phyloP scores from a whole-genome alignment of 2,329 filamentous ascomycete species.

The Colletotrichum eremochloae region DNA sequence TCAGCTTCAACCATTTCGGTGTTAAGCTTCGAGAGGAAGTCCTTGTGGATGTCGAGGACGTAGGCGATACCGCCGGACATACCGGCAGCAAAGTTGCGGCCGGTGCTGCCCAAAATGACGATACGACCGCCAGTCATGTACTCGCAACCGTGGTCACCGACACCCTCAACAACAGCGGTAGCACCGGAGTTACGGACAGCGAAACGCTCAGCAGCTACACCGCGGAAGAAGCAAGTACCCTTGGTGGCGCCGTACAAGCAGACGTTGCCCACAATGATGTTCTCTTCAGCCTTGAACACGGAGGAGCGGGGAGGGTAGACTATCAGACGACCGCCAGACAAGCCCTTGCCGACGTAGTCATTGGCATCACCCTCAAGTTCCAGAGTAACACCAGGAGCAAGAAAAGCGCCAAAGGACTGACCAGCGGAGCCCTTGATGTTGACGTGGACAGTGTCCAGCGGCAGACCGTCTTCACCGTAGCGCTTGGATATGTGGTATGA shows the following conservation, averaged over 20 bases:
- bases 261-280: conserved; percentile 92
- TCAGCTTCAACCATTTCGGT: conserved; percentile 97
- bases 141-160: conserved; percentile 96
- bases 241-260: conserved; percentile 94
- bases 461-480: conserved; percentile 89
- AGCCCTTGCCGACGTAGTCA: conserved; percentile 96
- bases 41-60: conserved; percentile 87
- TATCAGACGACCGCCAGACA: conserved; percentile 93
- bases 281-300: conserved; percentile 96
- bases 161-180: conserved; percentile 94
- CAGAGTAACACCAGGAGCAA: conserved; percentile 92
- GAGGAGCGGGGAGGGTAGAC: conserved; percentile 92
- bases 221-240: conserved; percentile 96
- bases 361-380: conserved; percentile 97
- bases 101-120: conserved; percentile 87
- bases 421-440: conserved; percentile 97
- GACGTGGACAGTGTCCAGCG: conserved; percentile 93
- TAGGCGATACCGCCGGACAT: conserved; percentile 99
- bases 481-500: conserved; percentile 96
- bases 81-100: conserved; percentile 96
- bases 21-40: conserved; percentile 95
- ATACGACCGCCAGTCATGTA: conserved; percentile 99
- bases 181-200: conserved; percentile 97
- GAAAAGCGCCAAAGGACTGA: conserved; percentile 95
- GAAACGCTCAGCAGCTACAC: conserved; percentile 95